phyloP scores from a whole-genome alignment of 2,329 filamentous ascomycete genomes.

The Ceratocystiopsis brevicomis region DNA sequence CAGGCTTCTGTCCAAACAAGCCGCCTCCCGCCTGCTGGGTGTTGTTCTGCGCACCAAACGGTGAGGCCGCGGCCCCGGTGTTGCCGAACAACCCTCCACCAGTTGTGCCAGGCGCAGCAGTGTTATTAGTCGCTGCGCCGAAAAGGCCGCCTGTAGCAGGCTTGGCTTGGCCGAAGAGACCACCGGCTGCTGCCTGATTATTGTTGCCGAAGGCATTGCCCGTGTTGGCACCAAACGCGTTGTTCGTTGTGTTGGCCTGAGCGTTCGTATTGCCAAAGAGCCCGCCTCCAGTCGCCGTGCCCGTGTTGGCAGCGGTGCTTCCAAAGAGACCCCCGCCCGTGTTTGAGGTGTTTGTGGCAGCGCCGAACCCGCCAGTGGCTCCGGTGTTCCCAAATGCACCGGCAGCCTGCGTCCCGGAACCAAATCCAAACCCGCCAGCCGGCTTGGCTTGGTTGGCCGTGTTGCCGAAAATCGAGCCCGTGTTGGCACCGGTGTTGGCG shows the following conservation, averaged over 20 bases:
- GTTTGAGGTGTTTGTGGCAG: slow-evolving; percentile 7
- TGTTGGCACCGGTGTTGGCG: slow-evolving; percentile 7
- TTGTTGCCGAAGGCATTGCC: slow-evolving; percentile 12
- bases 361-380: slow-evolving; percentile 12
- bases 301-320: slow-evolving; percentile 14
- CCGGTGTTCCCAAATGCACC: slow-evolving; percentile 26
- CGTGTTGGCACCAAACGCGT: neutral
- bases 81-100: slow-evolving; percentile 4
- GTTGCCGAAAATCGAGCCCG: slow-evolving; percentile 16
- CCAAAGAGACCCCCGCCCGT: slow-evolving; percentile 25
- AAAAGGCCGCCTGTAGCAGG: slow-evolving; percentile 13
- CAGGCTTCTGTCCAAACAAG: slow-evolving; percentile 25
- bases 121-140: neutral
- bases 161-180: slow-evolving; percentile 14
- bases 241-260: neutral
- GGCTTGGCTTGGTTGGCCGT: slow-evolving; percentile 10
- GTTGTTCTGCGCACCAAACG: slow-evolving; percentile 1
- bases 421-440: slow-evolving; percentile 13
- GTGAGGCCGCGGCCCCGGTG: neutral
- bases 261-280: slow-evolving; percentile 3
- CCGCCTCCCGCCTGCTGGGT: slow-evolving; percentile 9
- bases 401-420: slow-evolving; percentile 13
- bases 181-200: slow-evolving; percentile 8
- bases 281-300: slow-evolving; percentile 2
- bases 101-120: slow-evolving; percentile 1